Evolutionary conservation across 179 eudicot species (phyloP).

Genomic region (Spergularia azorica): DNA sequence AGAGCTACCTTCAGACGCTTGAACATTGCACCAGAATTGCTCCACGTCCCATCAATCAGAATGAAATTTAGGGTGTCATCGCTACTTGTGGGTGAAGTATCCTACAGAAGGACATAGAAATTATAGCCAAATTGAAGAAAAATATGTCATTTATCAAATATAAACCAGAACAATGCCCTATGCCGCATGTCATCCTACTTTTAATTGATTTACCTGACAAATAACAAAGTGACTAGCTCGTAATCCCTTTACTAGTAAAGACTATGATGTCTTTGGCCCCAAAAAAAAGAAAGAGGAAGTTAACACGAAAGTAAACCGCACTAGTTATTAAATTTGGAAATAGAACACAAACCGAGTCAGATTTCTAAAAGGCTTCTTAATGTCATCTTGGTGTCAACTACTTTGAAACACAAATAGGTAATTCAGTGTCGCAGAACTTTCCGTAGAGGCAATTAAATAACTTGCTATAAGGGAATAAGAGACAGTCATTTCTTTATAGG

Average conservation of each 20-base stretch:
- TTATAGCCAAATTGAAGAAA: conserved; percentile 19
- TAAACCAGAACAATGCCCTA: background rate
- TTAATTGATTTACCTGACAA: too few relatives aligned
- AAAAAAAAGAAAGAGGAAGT: too few relatives aligned
- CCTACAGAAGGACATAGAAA: conserved; percentile 22
- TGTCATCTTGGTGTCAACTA: background rate
- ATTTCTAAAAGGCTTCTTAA: background rate
- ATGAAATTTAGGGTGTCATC: conserved; percentile 57
- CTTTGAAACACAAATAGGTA: background rate
- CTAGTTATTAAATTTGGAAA: too few relatives aligned
- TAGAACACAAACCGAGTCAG: background rate
- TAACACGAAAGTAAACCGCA: too few relatives aligned
- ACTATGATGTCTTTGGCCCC: too few relatives aligned
- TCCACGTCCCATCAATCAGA: conserved; percentile 97
- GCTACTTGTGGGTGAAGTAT: conserved; percentile 46
- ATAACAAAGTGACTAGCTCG: too few relatives aligned
- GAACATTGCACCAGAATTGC: conserved; percentile 91
- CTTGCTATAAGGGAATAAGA: background rate
- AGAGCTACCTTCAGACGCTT: conserved; percentile 75
- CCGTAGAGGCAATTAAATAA: background rate
- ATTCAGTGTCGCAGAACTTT: background rate
- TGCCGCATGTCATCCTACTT: too few relatives aligned
- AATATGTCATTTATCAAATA: background rate
- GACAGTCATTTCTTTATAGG: background rate
- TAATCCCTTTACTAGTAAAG: too few relatives aligned